Base-by-base conservation (phyloP, 371 early-diverging fungal species). In the Phascolomyces articulosus region DNA sequence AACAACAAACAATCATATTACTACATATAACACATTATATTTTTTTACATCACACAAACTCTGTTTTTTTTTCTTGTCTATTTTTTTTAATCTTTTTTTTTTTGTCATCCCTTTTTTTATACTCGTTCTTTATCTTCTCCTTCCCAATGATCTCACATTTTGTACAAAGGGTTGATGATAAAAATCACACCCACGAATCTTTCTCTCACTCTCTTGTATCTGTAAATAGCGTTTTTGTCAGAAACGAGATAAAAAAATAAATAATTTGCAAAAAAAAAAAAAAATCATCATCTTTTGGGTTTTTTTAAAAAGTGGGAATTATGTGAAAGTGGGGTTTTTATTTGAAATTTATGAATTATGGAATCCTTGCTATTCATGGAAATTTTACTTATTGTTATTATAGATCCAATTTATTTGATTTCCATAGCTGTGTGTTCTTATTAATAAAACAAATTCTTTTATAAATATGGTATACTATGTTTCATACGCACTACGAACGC, bases 81-180 rank as follows among this genome's bases (percentile, higher is more conserved):
- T 44, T 29, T 23, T 65, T 53, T 63, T 63, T 62, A n/a, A n/a
- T n/a, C 28, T 58, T 28, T 29, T 48, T 38, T 55, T 60, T 51
- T 62, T 55, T 54, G 60, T 60, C 59, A 41, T 44, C 8, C n/a
- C n/a, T 9, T 47, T 41, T 60, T 70, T 62, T 60, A 60, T 34
- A 60, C 58, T 40, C 23, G 58, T 31, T 31, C 23, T 18, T 11
- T 23, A 38, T n/a, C 16, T 58, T 28, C 40, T 53, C 16, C 58
- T 23, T 31, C 29, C 51, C n/a, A n/a, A n/a, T n/a, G n/a, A n/a
- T n/a, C n/a, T n/a, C n/a, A n/a, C n/a, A 51, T 24, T 51, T 24
- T 51, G 51, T 51, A 51, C 51, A 51, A 51, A 51, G 23, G 51
- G 51, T 20, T 34, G 34, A 34, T 34, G n/a, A n/a, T n/a, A n/a